phyloP scores from a whole-genome alignment of 78 protist species.

The Carpediemonas membranifera region DNA sequence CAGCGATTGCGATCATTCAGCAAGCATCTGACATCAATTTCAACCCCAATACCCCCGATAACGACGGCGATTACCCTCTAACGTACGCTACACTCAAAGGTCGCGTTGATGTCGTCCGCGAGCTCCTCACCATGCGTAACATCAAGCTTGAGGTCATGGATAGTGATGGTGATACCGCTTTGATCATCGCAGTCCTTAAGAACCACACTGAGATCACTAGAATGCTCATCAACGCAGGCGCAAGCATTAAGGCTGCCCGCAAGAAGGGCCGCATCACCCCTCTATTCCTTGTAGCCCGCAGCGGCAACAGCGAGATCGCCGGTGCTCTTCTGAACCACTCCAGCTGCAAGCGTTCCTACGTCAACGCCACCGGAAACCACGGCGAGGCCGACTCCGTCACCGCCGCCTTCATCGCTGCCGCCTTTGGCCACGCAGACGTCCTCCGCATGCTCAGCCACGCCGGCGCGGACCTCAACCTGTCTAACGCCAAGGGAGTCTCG shows the following conservation, averaged over 20 bases:
- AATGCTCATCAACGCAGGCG: not conserved
- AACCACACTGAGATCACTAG: not conserved
- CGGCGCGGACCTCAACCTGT: not conserved
- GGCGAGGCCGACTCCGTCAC: not conserved
- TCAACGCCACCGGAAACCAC: not conserved
- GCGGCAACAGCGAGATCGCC: not conserved
- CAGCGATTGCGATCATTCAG: too few relatives aligned
- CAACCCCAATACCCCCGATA: not conserved
- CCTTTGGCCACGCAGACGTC: not conserved
- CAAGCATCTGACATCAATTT: too few relatives aligned
- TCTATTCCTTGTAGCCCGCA: not conserved
- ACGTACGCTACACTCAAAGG: not conserved
- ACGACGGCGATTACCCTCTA: not conserved
- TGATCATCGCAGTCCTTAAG: slow-evolving; percentile 2
- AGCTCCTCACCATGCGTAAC: not conserved
- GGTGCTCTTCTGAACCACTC: not conserved
- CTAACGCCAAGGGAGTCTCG: not conserved
- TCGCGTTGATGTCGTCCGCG: not conserved
- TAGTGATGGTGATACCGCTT: not conserved
- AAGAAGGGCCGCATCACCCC: not conserved
- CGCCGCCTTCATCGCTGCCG: not conserved
- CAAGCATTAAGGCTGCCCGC: not conserved
- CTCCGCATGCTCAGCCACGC: not conserved
- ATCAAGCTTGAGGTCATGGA: slow-evolving; percentile 2
- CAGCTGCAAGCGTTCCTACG: too few relatives aligned